Percentiles rank a stretch among this genome's conserved stretches.
Evolutionary conservation across 768 basidiomycete species (phyloP).

Genomic region (Boletus vermiculosoides): DNA sequence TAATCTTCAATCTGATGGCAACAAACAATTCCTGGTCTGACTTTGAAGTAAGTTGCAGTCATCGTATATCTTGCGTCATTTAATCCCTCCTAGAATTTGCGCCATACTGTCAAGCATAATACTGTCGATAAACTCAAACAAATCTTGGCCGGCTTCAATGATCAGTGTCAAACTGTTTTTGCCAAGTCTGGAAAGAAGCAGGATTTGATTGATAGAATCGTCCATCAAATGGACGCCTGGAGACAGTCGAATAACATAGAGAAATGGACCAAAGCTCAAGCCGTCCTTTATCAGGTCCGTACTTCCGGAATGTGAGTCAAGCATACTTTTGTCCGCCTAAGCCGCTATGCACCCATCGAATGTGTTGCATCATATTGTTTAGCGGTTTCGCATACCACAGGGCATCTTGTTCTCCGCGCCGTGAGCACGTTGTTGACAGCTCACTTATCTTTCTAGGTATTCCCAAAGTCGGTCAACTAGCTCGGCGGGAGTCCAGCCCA

Average conservation of each 20-base stretch:
- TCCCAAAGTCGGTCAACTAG: slow-evolving; percentile 27
- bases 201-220: slow-evolving; percentile 79
- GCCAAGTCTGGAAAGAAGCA: slow-evolving; percentile 84
- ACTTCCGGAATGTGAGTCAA: slow-evolving; percentile 61
- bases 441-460: slow-evolving; percentile 24
- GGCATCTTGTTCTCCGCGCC: neutral
- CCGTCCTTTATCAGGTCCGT: slow-evolving; percentile 66
- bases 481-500: slow-evolving; percentile 24
- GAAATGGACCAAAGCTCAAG: slow-evolving; percentile 68
- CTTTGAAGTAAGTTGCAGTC: slow-evolving; percentile 57
- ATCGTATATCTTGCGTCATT: slow-evolving; percentile 13
- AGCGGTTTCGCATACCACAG: slow-evolving; percentile 8
- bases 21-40: slow-evolving; percentile 63
- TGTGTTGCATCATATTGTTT: slow-evolving; percentile 8
- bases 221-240: slow-evolving; percentile 59
- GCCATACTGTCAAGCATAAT: slow-evolving; percentile 69
- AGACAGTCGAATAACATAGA: slow-evolving; percentile 53
- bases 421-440: slow-evolving; percentile 18
- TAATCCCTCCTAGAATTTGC: slow-evolving; percentile 51
- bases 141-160: slow-evolving; percentile 74
- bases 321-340: slow-evolving; percentile 9
- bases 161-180: slow-evolving; percentile 66
- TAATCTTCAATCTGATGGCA: slow-evolving; percentile 48
- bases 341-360: slow-evolving; percentile 10
- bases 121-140: slow-evolving; percentile 87